Evolutionary conservation across 306 rosid genomes (phyloP), one percentile per base, ranked within the genome.

Genomic region (Lathyrus tuberosus): DNA sequence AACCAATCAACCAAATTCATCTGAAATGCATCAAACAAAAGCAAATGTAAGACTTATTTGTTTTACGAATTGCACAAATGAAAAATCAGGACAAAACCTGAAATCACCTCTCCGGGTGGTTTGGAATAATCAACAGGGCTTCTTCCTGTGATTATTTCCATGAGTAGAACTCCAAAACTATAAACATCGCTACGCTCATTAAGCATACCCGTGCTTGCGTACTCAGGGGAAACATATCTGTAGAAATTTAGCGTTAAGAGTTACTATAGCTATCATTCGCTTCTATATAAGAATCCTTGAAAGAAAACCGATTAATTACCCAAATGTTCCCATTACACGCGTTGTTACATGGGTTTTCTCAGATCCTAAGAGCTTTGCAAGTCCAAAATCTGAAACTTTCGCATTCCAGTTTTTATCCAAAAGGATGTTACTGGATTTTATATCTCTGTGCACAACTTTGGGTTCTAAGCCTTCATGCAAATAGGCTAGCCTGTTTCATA

Each of bases 1-100:
- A 94, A 94, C 96, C 96, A 94, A 69, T 94, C 98, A 58, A 90
- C 96, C 85, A 94, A 78, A 81, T 94, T 94, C 97, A 94, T 94
- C 98, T 94, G 83, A 80, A 78, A 31, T 43, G 59, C 73, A 70
- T 18, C 20, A 60, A 72, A 38, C 58, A 69, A 64, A 68, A 47
- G 62, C 16, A 49, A 0, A 30, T 62, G 33, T 75, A 69, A 37
- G 70, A 72, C 41, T 69, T 6, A 8, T 44, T 13, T 14, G 49
- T 59, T 4, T 37, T 31, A 47, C 37, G 12, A 48, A 63, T 69
- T 63, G 56, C 28, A 61, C 4, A 49, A 66, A 52, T 14, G 40
- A 52, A 74, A 58, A 61, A 65, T 28, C 57, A 2, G 3, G 31
- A 3, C 28, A 54, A 28, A 9, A 80, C 52, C 43, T 31, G 8